These are phyloP conservation scores for Rhazya stricta DNA, from an alignment of 257 asterid genomes.

Conservation along the genomic window DNA sequence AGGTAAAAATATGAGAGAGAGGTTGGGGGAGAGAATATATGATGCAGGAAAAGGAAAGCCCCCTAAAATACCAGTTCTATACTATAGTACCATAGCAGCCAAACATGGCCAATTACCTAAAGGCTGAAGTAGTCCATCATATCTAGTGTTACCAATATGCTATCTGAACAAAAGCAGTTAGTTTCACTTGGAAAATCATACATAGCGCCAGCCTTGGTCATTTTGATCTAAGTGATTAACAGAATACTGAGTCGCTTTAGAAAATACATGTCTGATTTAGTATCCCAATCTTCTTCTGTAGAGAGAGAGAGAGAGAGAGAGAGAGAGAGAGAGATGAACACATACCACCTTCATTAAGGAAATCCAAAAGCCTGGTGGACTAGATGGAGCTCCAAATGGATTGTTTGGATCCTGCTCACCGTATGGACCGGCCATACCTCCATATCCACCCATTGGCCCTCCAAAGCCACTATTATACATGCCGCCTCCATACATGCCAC, in stretches of 20 bases:
- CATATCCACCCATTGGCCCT: slow-evolving; percentile 52
- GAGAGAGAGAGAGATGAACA: background rate
- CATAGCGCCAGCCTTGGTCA: background rate
- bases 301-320: background rate
- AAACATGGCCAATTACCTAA: background rate
- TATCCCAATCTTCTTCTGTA: background rate
- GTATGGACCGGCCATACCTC: slow-evolving; percentile 64
- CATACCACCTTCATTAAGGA: slow-evolving; percentile 94
- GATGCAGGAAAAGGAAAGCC: background rate
- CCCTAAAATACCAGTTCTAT: background rate
- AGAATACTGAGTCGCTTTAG: background rate
- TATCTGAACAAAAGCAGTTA: background rate
- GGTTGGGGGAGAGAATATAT: background rate
- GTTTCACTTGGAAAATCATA: background rate
- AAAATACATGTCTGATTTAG: background rate
- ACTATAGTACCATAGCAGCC: background rate
- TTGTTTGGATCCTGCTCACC: slow-evolving; percentile 95
- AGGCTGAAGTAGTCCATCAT: background rate
- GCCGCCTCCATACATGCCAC: slow-evolving; percentile 81
- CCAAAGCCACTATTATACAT: slow-evolving; percentile 70
- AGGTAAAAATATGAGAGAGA: background rate
- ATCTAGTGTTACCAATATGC: background rate
- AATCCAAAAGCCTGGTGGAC: slow-evolving; percentile 88
- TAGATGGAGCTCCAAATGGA: slow-evolving; percentile 77
- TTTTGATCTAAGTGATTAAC: background rate